phyloP scores from a whole-genome alignment of 1,284 basidiomycete genomes.

The Puccinia novopanici region DNA sequence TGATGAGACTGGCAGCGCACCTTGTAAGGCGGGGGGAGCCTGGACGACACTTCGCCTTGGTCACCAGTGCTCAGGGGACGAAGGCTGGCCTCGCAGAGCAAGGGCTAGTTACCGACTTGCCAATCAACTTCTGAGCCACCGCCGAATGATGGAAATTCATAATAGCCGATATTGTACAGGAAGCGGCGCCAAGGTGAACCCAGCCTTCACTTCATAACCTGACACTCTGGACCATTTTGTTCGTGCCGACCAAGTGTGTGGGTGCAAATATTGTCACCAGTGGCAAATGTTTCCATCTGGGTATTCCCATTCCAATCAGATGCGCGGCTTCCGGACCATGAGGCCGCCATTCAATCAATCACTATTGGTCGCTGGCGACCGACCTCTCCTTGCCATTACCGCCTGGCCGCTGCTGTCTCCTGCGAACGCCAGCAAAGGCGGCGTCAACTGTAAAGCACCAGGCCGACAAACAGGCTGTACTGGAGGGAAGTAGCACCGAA shows the following conservation, averaged over 20 bases:
- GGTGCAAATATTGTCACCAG: neutral
- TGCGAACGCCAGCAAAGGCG: too few relatives aligned
- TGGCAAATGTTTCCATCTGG: neutral
- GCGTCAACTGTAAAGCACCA: too few relatives aligned
- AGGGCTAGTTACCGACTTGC: conserved; percentile 8
- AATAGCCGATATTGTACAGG: neutral
- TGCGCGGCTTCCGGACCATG: neutral
- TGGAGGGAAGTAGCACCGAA: too few relatives aligned
- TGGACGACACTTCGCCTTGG: conserved; percentile 21
- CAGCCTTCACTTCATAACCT: too few relatives aligned
- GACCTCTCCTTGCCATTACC: too few relatives aligned
- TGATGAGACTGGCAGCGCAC: neutral
- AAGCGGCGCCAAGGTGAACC: neutral
- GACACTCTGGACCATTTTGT: neutral
- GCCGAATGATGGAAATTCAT: neutral
- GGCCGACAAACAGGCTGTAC: too few relatives aligned
- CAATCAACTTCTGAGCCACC: neutral
- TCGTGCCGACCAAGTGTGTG: neutral
- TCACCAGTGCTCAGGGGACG: conserved; percentile 8
- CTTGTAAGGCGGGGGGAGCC: conserved; percentile 3
- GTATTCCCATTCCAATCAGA: neutral
- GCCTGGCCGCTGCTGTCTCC: too few relatives aligned
- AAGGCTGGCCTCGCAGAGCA: neutral
- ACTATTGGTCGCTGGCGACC: too few relatives aligned
- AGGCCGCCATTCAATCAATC: too few relatives aligned